Base-by-base conservation (phyloP, 2,329 filamentous ascomycete species). In the Fusarium burgessii region DNA sequence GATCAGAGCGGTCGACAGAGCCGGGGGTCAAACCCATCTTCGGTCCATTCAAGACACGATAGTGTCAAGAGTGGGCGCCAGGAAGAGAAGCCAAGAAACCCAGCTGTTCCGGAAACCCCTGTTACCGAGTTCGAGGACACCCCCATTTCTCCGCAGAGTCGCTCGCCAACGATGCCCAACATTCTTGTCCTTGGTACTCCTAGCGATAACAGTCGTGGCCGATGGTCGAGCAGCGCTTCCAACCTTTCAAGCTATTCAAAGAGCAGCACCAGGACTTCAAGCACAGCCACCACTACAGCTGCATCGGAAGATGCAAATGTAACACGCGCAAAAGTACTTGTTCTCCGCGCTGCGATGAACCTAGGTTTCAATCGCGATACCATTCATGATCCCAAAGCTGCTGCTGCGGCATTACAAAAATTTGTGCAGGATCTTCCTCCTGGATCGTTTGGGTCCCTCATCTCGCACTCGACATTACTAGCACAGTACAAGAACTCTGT, bases 121-220 rank as follows among this genome's bases (percentile, higher is more conserved):
- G 95, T 95, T 1, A 98, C 95, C 7, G 94, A 98, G 73, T 98
- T 98, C 75, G 95, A 98, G 79, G 95, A 98, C 77, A 94, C 92
- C 0, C 91, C 93, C 7, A 89, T 94, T 45, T 97, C 94, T 0
- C 92, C 92, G 0, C 93, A 95, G 60, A 93, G 93, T 71, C 89
- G 91, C 46, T 91, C 88, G 11, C 89, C 91, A 1, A 91, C 90
- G 41, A 88, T 94, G 58, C 95, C 94, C 9, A 97, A 97, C 77
- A 97, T 98, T 73, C 86, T 97, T 55, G 91, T 98, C 0, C 87
- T 97, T 1, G 94, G 94, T 5, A 92, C 93, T 7, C 86, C 85
- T 36, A 86, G 84, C 47, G 87, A 89, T 27, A 82, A 83, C 40
- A 82, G 85, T n/a, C 85, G 86, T 46, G 89, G 90, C 11, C 87